phyloP scores from a whole-genome alignment of 805 yeast species.

The Candida suzukii region DNA sequence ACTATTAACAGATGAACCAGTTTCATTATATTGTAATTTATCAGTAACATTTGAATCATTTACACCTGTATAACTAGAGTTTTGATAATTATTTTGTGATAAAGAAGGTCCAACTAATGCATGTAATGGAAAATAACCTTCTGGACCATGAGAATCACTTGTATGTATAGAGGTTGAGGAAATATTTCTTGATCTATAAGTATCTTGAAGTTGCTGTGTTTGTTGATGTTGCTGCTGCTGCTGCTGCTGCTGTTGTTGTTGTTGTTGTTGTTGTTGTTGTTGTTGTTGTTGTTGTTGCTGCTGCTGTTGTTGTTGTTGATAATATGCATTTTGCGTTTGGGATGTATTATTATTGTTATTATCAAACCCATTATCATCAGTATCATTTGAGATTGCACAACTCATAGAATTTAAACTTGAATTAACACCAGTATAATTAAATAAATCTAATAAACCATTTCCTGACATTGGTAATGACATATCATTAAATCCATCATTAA shows the following conservation, averaged over 20 bases:
- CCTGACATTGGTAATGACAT: constrained; percentile 19
- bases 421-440: constrained; percentile 12
- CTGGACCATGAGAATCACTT: constrained; percentile 18
- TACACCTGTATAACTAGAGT: neutral
- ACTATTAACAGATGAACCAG: constrained; percentile 1
- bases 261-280: no score
- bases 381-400: no score
- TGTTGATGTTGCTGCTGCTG: neutral
- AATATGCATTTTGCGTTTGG: neutral
- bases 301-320: neutral
- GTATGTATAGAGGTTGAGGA: constrained; percentile 11
- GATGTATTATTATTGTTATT: no score
- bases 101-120: constrained; percentile 24
- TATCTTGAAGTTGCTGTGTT: constrained; percentile 1
- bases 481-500: constrained; percentile 6
- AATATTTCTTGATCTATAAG: constrained; percentile 1
- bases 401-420: neutral
- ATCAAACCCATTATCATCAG: no score
- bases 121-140: constrained; percentile 24
- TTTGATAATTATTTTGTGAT: neutral
- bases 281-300: neutral
- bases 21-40: constrained; percentile 1
- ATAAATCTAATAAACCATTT: constrained; percentile 24
- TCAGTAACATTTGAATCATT: neutral
- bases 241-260: no score